Conservation (phyloP, 371 early-diverging fungal genomes). For the Blakeslea trispora region DNA sequence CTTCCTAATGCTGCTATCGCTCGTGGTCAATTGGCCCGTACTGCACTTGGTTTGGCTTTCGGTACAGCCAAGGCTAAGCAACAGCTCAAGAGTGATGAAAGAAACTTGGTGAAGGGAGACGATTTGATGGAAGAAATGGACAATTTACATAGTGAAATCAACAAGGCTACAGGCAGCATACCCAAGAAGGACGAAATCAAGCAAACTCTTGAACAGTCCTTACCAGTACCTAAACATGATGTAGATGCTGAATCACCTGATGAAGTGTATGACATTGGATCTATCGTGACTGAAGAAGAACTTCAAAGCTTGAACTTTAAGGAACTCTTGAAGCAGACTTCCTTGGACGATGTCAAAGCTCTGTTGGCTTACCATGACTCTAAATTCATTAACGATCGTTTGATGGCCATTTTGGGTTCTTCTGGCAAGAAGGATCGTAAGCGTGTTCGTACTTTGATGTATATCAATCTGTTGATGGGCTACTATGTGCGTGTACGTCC, state of each 20-base stretch:
- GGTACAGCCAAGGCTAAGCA: conserved; percentile 87
- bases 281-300: conserved; percentile 66
- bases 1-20: conserved; percentile 12
- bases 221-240: conserved; percentile 78
- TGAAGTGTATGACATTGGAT: conserved; percentile 74
- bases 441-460: conserved; percentile 64
- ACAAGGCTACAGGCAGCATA: conserved; percentile 52
- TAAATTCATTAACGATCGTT: conserved; percentile 49
- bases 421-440: conserved; percentile 65
- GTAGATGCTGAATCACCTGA: conserved; percentile 62
- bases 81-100: conserved; percentile 75
- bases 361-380: conserved; percentile 53
- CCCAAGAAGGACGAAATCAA: conserved; percentile 56
- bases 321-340: conserved; percentile 51
- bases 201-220: conserved; percentile 49
- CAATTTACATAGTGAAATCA: conserved; percentile 60
- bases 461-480: conserved; percentile 74
- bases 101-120: conserved; percentile 71
- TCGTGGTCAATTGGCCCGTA: conserved; percentile 53
- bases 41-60: conserved; percentile 85
- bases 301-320: conserved; percentile 60
- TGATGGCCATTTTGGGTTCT: conserved; percentile 46
- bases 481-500: conserved; percentile 56
- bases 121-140: conserved; percentile 62
- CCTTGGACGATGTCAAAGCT: conserved; percentile 35